Base-by-base conservation (phyloP, 169 alveolate genomes). In the Eimeria necatrix region DNA sequence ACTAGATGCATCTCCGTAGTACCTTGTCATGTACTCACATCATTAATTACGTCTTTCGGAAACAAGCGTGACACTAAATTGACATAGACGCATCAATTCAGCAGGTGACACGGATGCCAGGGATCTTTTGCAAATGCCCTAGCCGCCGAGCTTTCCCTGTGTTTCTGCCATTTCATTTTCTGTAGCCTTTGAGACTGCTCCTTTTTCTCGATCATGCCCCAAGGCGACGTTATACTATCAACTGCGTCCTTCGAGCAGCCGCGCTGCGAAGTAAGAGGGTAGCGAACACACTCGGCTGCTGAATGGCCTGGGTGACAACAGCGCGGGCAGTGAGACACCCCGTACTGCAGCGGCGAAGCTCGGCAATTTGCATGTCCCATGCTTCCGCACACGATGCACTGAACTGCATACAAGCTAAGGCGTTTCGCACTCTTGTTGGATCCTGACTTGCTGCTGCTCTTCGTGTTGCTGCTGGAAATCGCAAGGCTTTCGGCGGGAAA, bases 111-210 rank as follows among this genome's bases (percentile, higher is more conserved):
- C 18, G 91, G 91, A 83, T 83, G 91, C 91, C 91, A 83, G 46
- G 91, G 91, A 76, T 83, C 91, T 3, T 52, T 76, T 9, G 91
- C 78, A 59, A 76, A 73, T 83, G 91, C 91, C 76, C 53, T 83
- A 4, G 91, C 52, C 41, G n/a, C 76, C 12, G 76, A 61, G 6
- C 76, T 32, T 18, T 52, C 76, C 32, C 91, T 18, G 2, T 59
- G 91, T 32, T 26, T 83, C 24, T 59, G 91, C 91, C 78, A 83
- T 24, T 83, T 83, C 26, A 76, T 16, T 32, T 59, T 83, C 59
- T 56, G 78, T n/a, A 18, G 78, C 41, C 26, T 32, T 3, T 53
- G 22, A n/a, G 60, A 32, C n/a, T 52, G 24, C 46, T 14, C 46
- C 20, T 56, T 59, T 26, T 4, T 83, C 9, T 53, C 60, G 26